Base-by-base conservation (phyloP, 2,329 filamentous ascomycete species). In the Xylariales sp. region DNA sequence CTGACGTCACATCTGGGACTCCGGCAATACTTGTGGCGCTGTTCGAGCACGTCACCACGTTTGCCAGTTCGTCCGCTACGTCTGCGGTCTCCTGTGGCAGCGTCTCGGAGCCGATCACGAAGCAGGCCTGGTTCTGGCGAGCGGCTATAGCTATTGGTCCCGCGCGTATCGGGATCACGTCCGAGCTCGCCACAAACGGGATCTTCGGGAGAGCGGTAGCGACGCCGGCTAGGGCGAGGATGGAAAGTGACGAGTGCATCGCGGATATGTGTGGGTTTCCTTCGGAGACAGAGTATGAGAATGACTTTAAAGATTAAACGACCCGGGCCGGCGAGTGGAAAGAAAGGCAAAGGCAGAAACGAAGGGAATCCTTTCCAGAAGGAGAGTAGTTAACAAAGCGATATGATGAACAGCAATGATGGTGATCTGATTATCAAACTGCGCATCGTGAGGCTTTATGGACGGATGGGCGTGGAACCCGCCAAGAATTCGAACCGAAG, bases 1-100 rank as follows among this genome's bases (percentile, higher is more conserved):
- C 85, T 2, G 85, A 84, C 3, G 81, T 83, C 4, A 89, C 86
- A 71, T 90, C 87, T 5, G 87, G 87, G 3, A 89, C 86, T 62
- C 79, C 80, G 12, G 79, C 78, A 65, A 89, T 78, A 5, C 87
- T 89, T 5, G 78, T 87, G 23, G 72, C 73, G 16, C 78, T 76
- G 23, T 74, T 72, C 75, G 82, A 79, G 81, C 87, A 89, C 50
- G 85, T 88, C 14, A 89, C 78, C 45, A 72, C 76, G 52, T 73
- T 70, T 64, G 81, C 77, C 64, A 89, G 78, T 12, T 75, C 70
- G 23, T 78, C 76, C 62, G 82, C 86, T 1, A 78, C 72, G 64
- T 82, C 78, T 30, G 80, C 77, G 14, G 84, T 81, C 72, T 89
- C 86, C 6, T 78, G 78, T 0, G 87, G 87, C 10, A 89, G 84